A percentile compares a stretch with the other conserved stretches of the same genome.
These are phyloP conservation scores for Talaromyces sp. DNA, from an alignment of 2,329 filamentous ascomycete genomes.

Conservation along the genomic window DNA sequence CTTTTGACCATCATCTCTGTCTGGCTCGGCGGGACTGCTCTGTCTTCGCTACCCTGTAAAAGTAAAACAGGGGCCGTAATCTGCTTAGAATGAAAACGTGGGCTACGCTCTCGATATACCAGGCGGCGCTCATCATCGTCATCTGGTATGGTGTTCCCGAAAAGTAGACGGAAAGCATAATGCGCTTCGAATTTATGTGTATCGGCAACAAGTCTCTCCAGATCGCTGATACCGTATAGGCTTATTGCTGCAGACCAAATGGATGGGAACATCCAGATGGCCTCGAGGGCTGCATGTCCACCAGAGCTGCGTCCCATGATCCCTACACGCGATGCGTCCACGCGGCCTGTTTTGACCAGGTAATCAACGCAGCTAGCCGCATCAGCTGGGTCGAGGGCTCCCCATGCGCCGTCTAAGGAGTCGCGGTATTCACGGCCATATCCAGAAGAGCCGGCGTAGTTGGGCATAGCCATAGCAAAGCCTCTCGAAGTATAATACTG, in stretches of 20 bases:
- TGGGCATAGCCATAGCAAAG: slow-evolving; percentile 47
- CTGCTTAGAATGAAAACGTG: slow-evolving; percentile 43
- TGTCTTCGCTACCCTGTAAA: slow-evolving; percentile 53
- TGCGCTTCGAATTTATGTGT: slow-evolving; percentile 55
- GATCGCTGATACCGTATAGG: slow-evolving; percentile 48
- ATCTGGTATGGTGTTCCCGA: slow-evolving; percentile 25
- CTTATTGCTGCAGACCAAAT: slow-evolving; percentile 48
- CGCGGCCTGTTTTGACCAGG: slow-evolving; percentile 32
- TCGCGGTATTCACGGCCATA: slow-evolving; percentile 49
- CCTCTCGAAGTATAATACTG: slow-evolving; percentile 54
- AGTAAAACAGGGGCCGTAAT: slow-evolving; percentile 50
- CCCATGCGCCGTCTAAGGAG: slow-evolving; percentile 47
- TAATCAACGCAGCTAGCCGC: slow-evolving; percentile 43
- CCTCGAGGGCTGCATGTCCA: slow-evolving; percentile 50
- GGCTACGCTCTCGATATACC: slow-evolving; percentile 45
- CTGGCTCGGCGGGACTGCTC: slow-evolving; percentile 55
- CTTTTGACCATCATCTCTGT: slow-evolving; percentile 43
- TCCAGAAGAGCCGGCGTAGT: slow-evolving; percentile 50
- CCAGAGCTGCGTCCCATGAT: slow-evolving; percentile 50
- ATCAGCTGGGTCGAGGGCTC: slow-evolving; percentile 48
- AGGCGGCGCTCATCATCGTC: slow-evolving; percentile 36
- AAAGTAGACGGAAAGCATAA: slow-evolving; percentile 45
- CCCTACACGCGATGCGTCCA: slow-evolving; percentile 38
- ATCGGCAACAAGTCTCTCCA: slow-evolving; percentile 41
- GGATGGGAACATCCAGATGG: slow-evolving; percentile 41